Base-by-base conservation (phyloP, 805 yeast species). In the Scheffersomyces ergatensis region DNA sequence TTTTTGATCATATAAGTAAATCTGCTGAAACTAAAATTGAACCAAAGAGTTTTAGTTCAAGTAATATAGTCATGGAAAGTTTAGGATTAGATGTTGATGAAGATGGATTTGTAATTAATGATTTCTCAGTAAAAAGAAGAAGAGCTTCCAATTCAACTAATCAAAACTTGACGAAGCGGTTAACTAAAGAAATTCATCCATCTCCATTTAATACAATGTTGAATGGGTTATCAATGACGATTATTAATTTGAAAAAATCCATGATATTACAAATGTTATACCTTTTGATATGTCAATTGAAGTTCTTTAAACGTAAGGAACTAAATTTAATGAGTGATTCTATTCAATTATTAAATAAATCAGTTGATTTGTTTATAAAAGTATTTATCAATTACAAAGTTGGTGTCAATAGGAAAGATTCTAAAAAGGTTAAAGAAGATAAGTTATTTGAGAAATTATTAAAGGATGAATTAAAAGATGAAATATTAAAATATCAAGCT, bases 41-140 rank as follows among this genome's bases (percentile, higher is more conserved):
- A 5, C 19, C 30, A 13, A 38, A 40, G 34, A 29, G 27, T 4
- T 41, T 38, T 14, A 41, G 38, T 2, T 39, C 54, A 7, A 46
- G 45, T 24, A 51, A 50, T 21, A 48, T 57, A 6, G 59, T 63
- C n/a, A 57, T 65, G 57, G 65, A 60, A 35, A 60, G 65, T 43
- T 55, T 65, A 37, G 72, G 69, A 7, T 44, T 68, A 21, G 72
- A 67, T 48, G 63, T 66, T 15, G 72, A 70, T 43, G 74, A 70
- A 35, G 75, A 69, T 46, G 76, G 76, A 18, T 67, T 67, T 49
- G 68, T 70, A 5, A 67, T 69, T 13, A 70, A 70, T 44, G 74
- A 69, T 51, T 69, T 68, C 45, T 62, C 67, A 6, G 71, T 62
- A 3, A 68, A 67, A 47, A 50, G 72, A 38, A 55, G 66, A 36